phyloP scores from a whole-genome alignment of 2,329 filamentous ascomycete genomes.

The Sporothrix sp. region DNA sequence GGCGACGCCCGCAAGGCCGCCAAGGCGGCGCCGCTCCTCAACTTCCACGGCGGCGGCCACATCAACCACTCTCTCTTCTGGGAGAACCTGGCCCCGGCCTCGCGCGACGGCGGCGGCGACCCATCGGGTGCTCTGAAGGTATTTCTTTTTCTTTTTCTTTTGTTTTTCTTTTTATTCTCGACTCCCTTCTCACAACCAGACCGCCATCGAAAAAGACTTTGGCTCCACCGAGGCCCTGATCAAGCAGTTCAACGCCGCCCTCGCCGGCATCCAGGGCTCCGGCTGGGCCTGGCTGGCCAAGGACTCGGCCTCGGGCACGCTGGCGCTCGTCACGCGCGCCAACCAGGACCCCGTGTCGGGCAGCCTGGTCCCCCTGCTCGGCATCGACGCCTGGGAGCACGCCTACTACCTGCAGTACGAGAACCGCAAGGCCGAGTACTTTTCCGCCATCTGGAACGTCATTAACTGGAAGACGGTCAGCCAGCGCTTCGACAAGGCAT shows the following conservation, averaged over 20 bases:
- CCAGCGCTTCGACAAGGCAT: slow-evolving; percentile 50
- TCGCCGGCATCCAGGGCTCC: slow-evolving; percentile 72
- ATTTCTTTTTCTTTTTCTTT: slow-evolving; percentile 12
- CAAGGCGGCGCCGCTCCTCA: slow-evolving; percentile 47
- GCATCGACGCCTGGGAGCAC: slow-evolving; percentile 94
- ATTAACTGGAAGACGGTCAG: slow-evolving; percentile 91
- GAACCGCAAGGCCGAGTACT: slow-evolving; percentile 96
- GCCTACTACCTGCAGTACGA: slow-evolving; percentile 94
- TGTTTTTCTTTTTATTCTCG: neutral
- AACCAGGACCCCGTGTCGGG: slow-evolving; percentile 88
- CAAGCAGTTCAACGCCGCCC: slow-evolving; percentile 56
- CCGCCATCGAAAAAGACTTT: slow-evolving; percentile 55
- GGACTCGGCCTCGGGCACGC: slow-evolving; percentile 51
- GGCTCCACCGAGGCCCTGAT: slow-evolving; percentile 55
- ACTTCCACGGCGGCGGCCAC: slow-evolving; percentile 86
- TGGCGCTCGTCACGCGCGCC: slow-evolving; percentile 60
- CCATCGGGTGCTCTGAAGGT: slow-evolving; percentile 52
- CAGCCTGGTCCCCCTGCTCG: slow-evolving; percentile 70
- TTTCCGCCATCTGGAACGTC: slow-evolving; percentile 86
- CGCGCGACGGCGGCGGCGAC: slow-evolving; percentile 52
- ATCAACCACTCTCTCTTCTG: slow-evolving; percentile 92
- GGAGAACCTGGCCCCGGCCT: slow-evolving; percentile 67
- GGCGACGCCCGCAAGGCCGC: slow-evolving; percentile 46
- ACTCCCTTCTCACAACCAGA: slow-evolving; percentile 23
- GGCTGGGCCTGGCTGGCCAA: slow-evolving; percentile 88